Percentiles rank a stretch among this genome's conserved stretches.
phyloP scores from a whole-genome alignment of 2,329 filamentous ascomycete species.

The Alternaria sp. region DNA sequence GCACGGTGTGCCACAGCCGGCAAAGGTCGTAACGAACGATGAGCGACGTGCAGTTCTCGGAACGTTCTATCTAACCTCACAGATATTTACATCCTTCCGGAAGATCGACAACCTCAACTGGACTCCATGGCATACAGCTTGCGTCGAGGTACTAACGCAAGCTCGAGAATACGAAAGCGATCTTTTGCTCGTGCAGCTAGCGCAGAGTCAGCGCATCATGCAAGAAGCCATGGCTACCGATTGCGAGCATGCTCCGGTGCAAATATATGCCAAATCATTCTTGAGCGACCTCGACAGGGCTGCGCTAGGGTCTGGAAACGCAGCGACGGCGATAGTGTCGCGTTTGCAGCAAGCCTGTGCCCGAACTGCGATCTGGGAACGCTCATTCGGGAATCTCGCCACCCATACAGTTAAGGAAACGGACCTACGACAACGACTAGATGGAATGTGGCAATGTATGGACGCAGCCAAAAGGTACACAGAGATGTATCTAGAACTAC shows the following conservation, averaged over 20 bases:
- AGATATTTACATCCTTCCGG: neutral
- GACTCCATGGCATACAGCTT: neutral
- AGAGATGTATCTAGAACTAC: neutral
- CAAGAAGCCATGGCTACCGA: neutral
- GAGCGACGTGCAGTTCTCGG: conserved; percentile 14
- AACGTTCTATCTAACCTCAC: conserved; percentile 9
- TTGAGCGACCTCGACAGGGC: neutral
- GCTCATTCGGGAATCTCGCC: neutral
- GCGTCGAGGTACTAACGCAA: neutral
- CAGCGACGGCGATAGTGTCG: neutral
- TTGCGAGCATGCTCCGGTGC: neutral
- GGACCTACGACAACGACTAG: neutral
- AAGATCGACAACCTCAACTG: neutral
- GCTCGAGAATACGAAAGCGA: neutral
- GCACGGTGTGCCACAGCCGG: conserved; percentile 6
- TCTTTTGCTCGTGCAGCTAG: neutral
- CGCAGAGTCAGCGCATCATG: neutral
- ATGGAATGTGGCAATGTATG: neutral
- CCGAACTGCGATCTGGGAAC: conserved; percentile 4
- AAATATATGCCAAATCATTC: neutral
- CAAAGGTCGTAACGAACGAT: conserved; percentile 6
- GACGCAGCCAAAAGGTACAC: neutral
- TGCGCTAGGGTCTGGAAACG: neutral
- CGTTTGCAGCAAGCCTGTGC: conserved; percentile 2
- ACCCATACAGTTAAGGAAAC: neutral